Conservation (phyloP, 345 rosid species). For the Crucihimalaya himalaica region DNA sequence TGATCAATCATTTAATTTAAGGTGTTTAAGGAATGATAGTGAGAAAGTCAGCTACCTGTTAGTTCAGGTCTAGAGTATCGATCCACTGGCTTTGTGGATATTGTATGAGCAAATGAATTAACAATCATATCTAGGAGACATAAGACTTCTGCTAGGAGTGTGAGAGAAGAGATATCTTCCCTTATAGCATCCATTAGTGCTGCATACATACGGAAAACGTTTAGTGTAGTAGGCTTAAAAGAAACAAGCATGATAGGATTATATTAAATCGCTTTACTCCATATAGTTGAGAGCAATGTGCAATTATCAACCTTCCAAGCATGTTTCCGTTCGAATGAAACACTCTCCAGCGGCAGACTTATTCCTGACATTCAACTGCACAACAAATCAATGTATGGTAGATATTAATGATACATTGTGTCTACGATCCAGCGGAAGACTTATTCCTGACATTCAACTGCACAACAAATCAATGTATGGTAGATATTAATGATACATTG, state of each 20-base stretch:
- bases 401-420: conserved; percentile 20
- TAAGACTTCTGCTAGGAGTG: conserved; percentile 88
- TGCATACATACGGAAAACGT: conserved; percentile 43
- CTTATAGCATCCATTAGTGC: conserved; percentile 80
- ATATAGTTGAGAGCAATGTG: conserved; percentile 9
- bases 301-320: conserved; percentile 76
- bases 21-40: conserved; percentile 4
- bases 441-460: conserved; percentile 94
- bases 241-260: conserved; percentile 10
- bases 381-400: conserved; percentile 29
- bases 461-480: conserved; percentile 38
- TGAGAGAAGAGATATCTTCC: conserved; percentile 72
- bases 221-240: conserved; percentile 4
- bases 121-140: conserved; percentile 97
- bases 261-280: not conserved
- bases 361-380: conserved; percentile 91
- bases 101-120: conserved; percentile 86
- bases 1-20: conserved; percentile 12
- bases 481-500: conserved; percentile 16
- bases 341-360: conserved; percentile 95
- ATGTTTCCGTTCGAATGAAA: conserved; percentile 82
- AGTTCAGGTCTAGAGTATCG: conserved; percentile 81
- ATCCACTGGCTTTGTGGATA: conserved; percentile 87
- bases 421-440: conserved; percentile 58
- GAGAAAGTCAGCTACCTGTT: conserved; percentile 56